Percentiles rank a stretch among this genome's conserved stretches.
These are phyloP conservation scores for Sporormia fimetaria DNA, from an alignment of 495 filamentous ascomycete genomes.

Conservation along the genomic window DNA sequence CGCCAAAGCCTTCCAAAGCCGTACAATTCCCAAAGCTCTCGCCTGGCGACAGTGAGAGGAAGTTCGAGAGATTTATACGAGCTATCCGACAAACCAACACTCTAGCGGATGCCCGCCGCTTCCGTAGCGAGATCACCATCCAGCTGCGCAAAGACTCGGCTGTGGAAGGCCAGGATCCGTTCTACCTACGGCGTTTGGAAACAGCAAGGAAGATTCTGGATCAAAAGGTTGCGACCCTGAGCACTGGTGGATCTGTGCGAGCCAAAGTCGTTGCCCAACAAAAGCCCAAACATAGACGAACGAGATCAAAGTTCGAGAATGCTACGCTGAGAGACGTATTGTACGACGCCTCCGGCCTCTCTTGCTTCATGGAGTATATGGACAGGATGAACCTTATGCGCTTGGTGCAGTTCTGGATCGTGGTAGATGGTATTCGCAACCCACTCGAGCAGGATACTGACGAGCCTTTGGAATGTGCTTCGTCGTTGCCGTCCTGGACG, in stretches of 20 bases:
- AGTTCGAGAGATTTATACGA: constrained; percentile 88
- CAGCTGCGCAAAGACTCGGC: constrained; percentile 79
- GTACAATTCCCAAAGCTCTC: constrained; percentile 55
- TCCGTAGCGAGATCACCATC: constrained; percentile 83
- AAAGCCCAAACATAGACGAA: constrained; percentile 22
- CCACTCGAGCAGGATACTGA: constrained; percentile 80
- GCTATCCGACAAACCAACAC: constrained; percentile 81
- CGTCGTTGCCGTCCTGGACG: constrained; percentile 63
- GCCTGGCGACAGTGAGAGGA: constrained; percentile 69
- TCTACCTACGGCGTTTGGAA: constrained; percentile 79
- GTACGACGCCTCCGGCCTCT: constrained; percentile 76
- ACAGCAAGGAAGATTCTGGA: constrained; percentile 85
- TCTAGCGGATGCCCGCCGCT: constrained; percentile 84
- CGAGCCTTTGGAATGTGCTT: constrained; percentile 51
- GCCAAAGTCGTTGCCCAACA: constrained; percentile 27
- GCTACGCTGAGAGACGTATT: constrained; percentile 70
- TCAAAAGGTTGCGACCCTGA: constrained; percentile 73
- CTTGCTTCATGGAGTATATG: constrained; percentile 99
- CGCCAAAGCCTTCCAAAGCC: constrained; percentile 52
- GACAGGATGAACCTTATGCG: constrained; percentile 78
- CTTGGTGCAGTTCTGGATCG: constrained; percentile 95
- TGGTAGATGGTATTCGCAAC: constrained; percentile 94
- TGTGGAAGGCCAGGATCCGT: constrained; percentile 64
- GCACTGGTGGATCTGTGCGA: constrained; percentile 48
- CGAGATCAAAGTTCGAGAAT: constrained; percentile 49